Evolutionary conservation across 768 basidiomycete genomes (phyloP), one percentile per base, ranked within the genome.

Genomic region (Psilocybe azurescens): DNA sequence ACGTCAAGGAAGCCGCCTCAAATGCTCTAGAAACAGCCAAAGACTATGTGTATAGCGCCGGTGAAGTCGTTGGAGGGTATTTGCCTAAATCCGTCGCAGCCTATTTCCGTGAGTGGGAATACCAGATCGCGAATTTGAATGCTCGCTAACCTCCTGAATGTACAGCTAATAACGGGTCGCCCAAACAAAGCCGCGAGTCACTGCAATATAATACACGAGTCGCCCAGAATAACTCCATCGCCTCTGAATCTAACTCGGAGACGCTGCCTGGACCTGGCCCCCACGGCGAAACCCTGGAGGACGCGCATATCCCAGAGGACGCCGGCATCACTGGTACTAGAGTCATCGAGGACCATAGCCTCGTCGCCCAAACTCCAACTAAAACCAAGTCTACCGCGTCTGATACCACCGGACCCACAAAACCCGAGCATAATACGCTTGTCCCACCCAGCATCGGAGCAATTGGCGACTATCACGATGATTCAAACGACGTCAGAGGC

Each of bases 11-110:
- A 7, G 36, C 39, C 2, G 53, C 62, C 5, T 20, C 54, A 28
- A 38, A n/a, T 38, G 61, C 65, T 6, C 20, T 60, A 5, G 59
- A 53, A 16, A 54, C 20, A 7, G 54, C 58, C 14, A 58, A 52
- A n/a, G 57, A 41, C 1, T 51, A 63, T 5, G 44, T 60, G 1
- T 24, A 51, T 3, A 61, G 9, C 44, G 62, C 67, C 3, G 65
- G 67, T 3, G 61, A 59, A 28, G 64, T 57, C 3, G 65, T 65
- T 32, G 66, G 64, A 29, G 61, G 64, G 20, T 69, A 69, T 58
- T 41, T 69, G 6, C 66, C 68, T 6, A 13, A 54, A 30, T 58
- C 55, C 5, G 62, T 69, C 7, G 53, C 62, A 7, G 55, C 62
- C 2, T 67, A 67, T 52, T 39, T 69, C 3, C 62, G 69, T 67